Conservation (phyloP, 139 green algal species). For the Chlorella sp. region DNA sequence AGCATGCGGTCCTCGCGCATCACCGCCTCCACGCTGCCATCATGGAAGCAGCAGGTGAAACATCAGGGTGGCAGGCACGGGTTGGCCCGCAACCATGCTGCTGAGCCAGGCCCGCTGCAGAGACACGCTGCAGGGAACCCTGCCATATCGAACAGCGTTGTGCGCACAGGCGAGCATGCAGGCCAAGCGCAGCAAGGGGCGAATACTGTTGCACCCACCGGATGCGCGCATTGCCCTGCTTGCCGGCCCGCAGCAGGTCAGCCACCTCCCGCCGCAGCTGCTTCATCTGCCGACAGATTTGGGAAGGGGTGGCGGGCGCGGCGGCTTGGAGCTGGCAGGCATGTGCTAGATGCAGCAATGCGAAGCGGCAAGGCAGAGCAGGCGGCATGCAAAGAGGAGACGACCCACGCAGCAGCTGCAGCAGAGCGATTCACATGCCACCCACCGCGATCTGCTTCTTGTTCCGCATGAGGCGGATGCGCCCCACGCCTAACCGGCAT, state of each 20-base stretch:
- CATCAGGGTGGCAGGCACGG: neutral
- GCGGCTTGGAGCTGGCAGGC: neutral
- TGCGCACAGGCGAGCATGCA: neutral
- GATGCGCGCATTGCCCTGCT: conserved; percentile 85
- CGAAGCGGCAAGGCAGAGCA: no score
- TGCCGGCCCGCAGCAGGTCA: conserved; percentile 71
- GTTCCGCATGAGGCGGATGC: conserved; percentile 83
- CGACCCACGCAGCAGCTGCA: no score
- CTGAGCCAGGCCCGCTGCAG: neutral
- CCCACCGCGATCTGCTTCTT: conserved; percentile 64
- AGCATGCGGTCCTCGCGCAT: conserved; percentile 79
- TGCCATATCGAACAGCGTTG: no score
- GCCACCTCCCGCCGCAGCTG: conserved; percentile 74
- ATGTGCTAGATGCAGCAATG: neutral
- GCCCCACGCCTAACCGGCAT: conserved; percentile 66
- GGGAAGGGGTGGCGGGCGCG: neutral
- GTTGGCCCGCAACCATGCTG: neutral
- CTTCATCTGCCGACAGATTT: conserved; percentile 58
- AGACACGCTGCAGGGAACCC: neutral
- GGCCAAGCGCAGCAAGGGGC: neutral
- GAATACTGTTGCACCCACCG: conserved; percentile 32
- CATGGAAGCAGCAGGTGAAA: neutral
- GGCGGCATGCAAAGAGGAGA: no score
- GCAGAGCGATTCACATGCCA: neutral
- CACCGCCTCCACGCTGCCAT: conserved; percentile 81